Conservation (phyloP, 139 green algal species). For the Gonium pectorale region DNA sequence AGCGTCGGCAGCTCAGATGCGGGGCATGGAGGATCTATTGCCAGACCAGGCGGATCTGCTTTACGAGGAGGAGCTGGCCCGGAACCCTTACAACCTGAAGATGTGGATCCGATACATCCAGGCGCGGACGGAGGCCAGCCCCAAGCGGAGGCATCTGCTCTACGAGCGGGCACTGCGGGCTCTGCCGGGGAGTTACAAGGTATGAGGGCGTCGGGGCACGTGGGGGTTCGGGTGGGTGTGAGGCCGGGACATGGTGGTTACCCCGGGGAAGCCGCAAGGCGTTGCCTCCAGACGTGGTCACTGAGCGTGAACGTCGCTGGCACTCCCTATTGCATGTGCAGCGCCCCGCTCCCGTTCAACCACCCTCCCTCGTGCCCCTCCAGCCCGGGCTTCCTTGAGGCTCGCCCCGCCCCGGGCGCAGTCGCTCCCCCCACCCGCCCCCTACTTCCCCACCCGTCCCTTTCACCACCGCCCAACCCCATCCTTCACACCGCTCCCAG, state of each 20-base stretch:
- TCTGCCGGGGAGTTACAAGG: slow-evolving; percentile 96
- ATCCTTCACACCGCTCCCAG: slow-evolving; percentile 53
- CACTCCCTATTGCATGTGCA: too few species aligned
- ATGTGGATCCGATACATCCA: slow-evolving; percentile 95
- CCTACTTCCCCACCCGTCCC: background rate
- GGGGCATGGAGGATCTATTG: slow-evolving; percentile 75
- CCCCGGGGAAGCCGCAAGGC: too few species aligned
- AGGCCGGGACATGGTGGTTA: too few species aligned
- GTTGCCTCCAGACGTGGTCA: too few species aligned
- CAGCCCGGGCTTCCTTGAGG: too few species aligned
- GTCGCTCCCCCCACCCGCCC: too few species aligned
- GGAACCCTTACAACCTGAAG: slow-evolving; percentile 93
- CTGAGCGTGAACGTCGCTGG: too few species aligned
- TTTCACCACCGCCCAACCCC: background rate
- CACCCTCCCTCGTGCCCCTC: too few species aligned
- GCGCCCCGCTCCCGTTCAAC: too few species aligned
- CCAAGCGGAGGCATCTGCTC: slow-evolving; percentile 84
- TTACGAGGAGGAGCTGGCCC: slow-evolving; percentile 97
- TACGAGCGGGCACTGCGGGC: slow-evolving; percentile 92
- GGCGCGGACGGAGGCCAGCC: slow-evolving; percentile 76
- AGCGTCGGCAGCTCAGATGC: slow-evolving; percentile 21
- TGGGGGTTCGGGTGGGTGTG: too few species aligned
- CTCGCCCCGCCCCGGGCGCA: too few species aligned
- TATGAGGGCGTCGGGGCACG: too few species aligned
- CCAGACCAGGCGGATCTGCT: slow-evolving; percentile 92